These are phyloP conservation scores for Tricholoma bakamatsutake DNA, from an alignment of 768 basidiomycete species.

Conservation along the genomic window DNA sequence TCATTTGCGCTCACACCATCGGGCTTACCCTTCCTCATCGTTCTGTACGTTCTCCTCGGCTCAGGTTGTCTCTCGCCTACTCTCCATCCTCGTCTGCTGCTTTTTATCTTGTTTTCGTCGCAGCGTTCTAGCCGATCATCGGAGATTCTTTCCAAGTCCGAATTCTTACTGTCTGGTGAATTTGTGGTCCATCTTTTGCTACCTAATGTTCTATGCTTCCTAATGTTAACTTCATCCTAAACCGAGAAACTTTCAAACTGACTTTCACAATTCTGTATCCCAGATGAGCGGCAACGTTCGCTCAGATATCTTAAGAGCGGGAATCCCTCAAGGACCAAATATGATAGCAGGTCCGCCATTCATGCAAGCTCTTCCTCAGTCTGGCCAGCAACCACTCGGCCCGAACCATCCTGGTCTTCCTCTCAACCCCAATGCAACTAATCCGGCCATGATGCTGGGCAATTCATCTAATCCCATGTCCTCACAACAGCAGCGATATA, in stretches of 20 bases:
- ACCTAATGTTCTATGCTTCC: constrained; percentile 3
- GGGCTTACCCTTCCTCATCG: constrained; percentile 13
- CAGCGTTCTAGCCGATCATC: constrained; percentile 13
- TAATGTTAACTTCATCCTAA: neutral
- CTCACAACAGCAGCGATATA: constrained; percentile 23
- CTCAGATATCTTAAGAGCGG: constrained; percentile 42
- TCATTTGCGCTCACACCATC: constrained; percentile 17
- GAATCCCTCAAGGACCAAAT: constrained; percentile 34
- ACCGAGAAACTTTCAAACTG: constrained; percentile 15
- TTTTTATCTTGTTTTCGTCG: constrained; percentile 7
- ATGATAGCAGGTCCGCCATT: constrained; percentile 28
- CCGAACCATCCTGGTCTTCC: constrained; percentile 26
- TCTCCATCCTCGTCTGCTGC: constrained; percentile 11
- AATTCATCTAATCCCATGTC: constrained; percentile 20
- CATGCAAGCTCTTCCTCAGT: constrained; percentile 34
- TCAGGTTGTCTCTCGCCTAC: neutral
- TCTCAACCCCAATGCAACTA: constrained; percentile 23
- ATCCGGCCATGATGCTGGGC: constrained; percentile 35
- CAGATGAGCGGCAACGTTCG: constrained; percentile 47
- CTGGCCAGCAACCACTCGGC: constrained; percentile 25
- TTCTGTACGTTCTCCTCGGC: constrained; percentile 17
- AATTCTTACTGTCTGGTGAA: constrained; percentile 13
- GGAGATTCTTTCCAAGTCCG: constrained; percentile 17
- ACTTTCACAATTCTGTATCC: constrained; percentile 2
- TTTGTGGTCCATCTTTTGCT: constrained; percentile 13